Evolutionary conservation across 2,329 filamentous ascomycete species (phyloP), one percentile per base, ranked within the genome.

Genomic region (Purpureocillium takamizusanense): DNA sequence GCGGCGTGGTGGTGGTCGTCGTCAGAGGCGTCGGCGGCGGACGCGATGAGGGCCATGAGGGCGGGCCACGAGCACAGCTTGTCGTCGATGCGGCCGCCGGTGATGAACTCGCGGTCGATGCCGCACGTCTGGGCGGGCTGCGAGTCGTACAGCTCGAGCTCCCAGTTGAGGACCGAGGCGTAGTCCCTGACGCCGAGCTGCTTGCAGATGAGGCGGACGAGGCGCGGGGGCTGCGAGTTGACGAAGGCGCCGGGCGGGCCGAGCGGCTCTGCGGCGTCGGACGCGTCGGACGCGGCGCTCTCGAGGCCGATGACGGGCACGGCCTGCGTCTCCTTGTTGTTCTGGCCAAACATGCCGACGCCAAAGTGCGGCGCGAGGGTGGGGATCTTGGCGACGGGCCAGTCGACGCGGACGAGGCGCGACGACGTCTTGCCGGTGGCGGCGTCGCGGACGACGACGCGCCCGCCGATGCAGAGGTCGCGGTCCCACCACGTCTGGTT

Each of bases 401-500:
- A 95, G 57, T 83, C 86, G 36, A 97, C 70, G 67, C 94, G 94
- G 44, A 95, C 89, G 33, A 97, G 72, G 66, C 81, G 86, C 23
- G 76, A 80, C 16, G 74, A 70, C 28, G 94, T 86, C 72, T 90
- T 94, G 48, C 83, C 83, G 3, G 77, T 76, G 35, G 69, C 63
- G 4, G 71, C 57, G 50, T 95, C 81, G 46, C 81, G 84, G 33
- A 97, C 81, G 35, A 97, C 70, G 4, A 97, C 90, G 33, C 88
- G 74, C 30, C 92, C 92, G 46, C 88, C 92, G 51, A 97, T 84
- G 47, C 85, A 82, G 37, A 98, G 73, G 60, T 98, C 92, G 29
- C 92, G 78, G 60, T 97, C 92, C 90, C 89, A 97, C 92, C 92
- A 97, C 1, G 92, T 97, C 45, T 72, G 70, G 56, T 89, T 92